A percentile compares a stretch with the other conserved stretches of the same genome.
These are phyloP conservation scores for Bombardia bombarda DNA, from an alignment of 495 filamentous ascomycete species.

Conservation along the genomic window DNA sequence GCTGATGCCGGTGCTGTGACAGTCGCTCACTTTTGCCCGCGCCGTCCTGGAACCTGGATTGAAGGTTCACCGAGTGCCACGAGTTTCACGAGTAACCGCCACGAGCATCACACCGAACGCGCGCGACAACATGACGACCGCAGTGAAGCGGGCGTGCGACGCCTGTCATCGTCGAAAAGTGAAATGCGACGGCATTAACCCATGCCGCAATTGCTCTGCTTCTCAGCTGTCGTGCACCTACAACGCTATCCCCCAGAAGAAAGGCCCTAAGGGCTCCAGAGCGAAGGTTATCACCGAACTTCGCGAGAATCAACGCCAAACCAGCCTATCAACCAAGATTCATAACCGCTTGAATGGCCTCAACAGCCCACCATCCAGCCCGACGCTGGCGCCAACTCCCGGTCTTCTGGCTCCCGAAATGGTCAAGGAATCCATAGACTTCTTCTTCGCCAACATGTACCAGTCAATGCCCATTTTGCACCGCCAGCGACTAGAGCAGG, in stretches of 20 bases:
- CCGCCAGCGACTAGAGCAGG: slow-evolving; percentile 55
- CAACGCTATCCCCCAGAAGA: slow-evolving; percentile 79
- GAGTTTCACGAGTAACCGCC: neutral
- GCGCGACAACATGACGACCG: slow-evolving; percentile 36
- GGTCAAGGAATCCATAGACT: slow-evolving; percentile 65
- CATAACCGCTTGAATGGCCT: slow-evolving; percentile 37
- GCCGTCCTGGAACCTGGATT: slow-evolving; percentile 3
- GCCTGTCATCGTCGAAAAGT: slow-evolving; percentile 80
- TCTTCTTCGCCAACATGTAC: slow-evolving; percentile 79
- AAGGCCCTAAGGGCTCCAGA: slow-evolving; percentile 73
- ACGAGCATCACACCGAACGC: neutral
- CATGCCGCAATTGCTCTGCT: slow-evolving; percentile 63
- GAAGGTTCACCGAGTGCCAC: slow-evolving; percentile 7
- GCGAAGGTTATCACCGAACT: slow-evolving; percentile 78
- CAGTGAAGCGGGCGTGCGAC: slow-evolving; percentile 66
- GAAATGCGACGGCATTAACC: slow-evolving; percentile 63
- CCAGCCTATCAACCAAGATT: slow-evolving; percentile 45
- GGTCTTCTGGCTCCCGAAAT: slow-evolving; percentile 52
- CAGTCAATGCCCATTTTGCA: slow-evolving; percentile 76
- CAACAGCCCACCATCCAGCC: slow-evolving; percentile 33
- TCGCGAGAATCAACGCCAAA: slow-evolving; percentile 55
- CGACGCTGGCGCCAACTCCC: slow-evolving; percentile 41
- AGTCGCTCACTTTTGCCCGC: slow-evolving; percentile 14
- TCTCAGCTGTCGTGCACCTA: slow-evolving; percentile 68
- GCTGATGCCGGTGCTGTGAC: slow-evolving; percentile 21